These are phyloP conservation scores for Hemileia vastatrix DNA, from an alignment of 1,284 basidiomycete genomes.

Conservation along the genomic window DNA sequence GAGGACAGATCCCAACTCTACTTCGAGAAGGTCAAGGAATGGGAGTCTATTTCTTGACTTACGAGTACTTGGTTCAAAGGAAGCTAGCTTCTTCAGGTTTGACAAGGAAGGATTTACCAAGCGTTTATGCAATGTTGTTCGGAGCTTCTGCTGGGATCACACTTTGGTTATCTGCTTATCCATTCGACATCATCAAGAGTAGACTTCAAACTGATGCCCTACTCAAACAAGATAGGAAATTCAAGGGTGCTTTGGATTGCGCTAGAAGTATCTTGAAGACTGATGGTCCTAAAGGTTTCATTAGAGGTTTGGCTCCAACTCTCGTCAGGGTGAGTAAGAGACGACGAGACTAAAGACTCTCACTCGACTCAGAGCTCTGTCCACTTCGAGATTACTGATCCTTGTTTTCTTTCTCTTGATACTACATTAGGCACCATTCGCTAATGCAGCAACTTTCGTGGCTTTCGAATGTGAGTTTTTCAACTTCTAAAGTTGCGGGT, in stretches of 20 bases:
- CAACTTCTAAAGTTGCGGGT: too few species aligned
- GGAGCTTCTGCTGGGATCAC: conserved; percentile 40
- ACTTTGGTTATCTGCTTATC: conserved; percentile 43
- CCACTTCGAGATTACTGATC: too few species aligned
- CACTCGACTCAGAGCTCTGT: too few species aligned
- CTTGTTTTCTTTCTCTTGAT: too few species aligned
- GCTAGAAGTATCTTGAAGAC: conserved; percentile 66
- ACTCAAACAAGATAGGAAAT: conserved; percentile 50
- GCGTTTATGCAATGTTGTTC: conserved; percentile 34
- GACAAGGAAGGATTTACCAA: conserved; percentile 30
- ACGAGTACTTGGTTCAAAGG: conserved; percentile 81
- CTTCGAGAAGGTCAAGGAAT: conserved; percentile 79
- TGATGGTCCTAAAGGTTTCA: conserved; percentile 77
- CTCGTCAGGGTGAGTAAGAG: too few species aligned
- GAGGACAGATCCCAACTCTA: conserved; percentile 83
- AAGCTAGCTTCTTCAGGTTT: conserved; percentile 55
- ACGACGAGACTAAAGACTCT: too few species aligned
- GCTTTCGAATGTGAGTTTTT: too few species aligned
- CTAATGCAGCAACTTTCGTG: too few species aligned
- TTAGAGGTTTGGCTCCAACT: conserved; percentile 77
- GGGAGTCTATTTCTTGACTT: conserved; percentile 87
- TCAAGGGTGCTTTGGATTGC: conserved; percentile 70
- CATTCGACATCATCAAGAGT: conserved; percentile 58
- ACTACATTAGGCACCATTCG: too few species aligned
- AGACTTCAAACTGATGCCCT: conserved; percentile 82